Evolutionary conservation across 148 eudicot species (phyloP), one percentile per base, ranked within the genome.

Genomic region (Silene latifolia): DNA sequence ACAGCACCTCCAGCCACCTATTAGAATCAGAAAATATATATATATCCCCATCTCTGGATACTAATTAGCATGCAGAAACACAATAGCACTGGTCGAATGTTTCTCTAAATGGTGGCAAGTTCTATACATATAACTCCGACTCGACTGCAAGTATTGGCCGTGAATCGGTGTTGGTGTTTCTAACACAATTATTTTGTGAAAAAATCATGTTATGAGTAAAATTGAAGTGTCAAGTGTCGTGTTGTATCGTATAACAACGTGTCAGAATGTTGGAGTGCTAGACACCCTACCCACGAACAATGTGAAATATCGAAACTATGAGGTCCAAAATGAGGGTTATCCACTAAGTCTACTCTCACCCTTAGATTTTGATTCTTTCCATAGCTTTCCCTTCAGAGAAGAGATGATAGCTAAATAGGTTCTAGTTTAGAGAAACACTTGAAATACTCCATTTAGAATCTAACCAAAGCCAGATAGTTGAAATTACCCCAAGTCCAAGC

Each of bases 1-100:
- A 88, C 92, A 72, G 99, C 89, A 75, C 97, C 99, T 64, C 85
- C 97, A 82, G 82, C 76, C n/a, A 80, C 81, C 99, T 95, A 80
- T 79, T 65, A 11, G 74, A 56, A 63, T 63, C 32, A 74, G 69
- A 58, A 54, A 21, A 58, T 62, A 46, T 25, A 4, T 27, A 27
- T 27, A 27, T 27, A 27, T 27, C 29, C 29, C 29, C 2, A 27
- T 27, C 1, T 27, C 29, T 27, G 29, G 29, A 27, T 27, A 27
- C 29, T 2, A 27, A 27, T 27, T 27, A 27, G 29, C 29, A 27
- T 2, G 29, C 29, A 27, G 29, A 27, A 27, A 27, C 1, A 27
- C 29, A 27, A 27, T 27, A 27, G 1, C 29, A 27, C 35, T 11
- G 32, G 27, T 63, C 39, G 12, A 11, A 63, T 32, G 18, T 63